These are phyloP conservation scores for Daldinia sp. DNA, from an alignment of 2,329 filamentous ascomycete species.

Conservation along the genomic window DNA sequence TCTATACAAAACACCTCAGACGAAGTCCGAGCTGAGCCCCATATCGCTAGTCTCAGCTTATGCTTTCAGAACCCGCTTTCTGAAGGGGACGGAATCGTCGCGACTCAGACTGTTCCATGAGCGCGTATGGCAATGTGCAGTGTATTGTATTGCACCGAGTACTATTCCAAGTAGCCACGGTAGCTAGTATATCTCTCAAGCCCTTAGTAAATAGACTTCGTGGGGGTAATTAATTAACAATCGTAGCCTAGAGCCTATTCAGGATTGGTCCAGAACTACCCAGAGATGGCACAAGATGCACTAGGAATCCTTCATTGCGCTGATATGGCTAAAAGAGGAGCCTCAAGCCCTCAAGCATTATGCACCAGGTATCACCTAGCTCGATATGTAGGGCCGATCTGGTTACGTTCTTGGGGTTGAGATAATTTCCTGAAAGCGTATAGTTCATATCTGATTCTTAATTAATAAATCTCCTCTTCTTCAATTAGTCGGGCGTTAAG, in stretches of 20 bases:
- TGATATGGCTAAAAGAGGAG: constrained; percentile 1
- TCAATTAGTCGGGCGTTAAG: background rate
- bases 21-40: background rate
- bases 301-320: constrained; percentile 8
- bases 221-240: constrained; percentile 18
- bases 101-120: constrained; percentile 16
- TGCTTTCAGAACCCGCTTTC: background rate
- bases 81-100: background rate
- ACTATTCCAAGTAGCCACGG: constrained; percentile 7
- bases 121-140: background rate
- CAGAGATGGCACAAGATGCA: constrained; percentile 6
- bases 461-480: background rate
- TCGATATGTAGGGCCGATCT: constrained; percentile 6
- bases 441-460: background rate
- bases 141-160: background rate
- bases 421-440: constrained; percentile 2
- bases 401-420: background rate
- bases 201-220: constrained; percentile 19
- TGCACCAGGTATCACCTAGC: background rate
- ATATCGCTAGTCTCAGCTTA: background rate
- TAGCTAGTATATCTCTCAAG: constrained; percentile 6
- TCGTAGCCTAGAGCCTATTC: background rate
- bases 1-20: background rate
- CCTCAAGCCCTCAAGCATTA: background rate
- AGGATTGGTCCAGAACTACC: constrained; percentile 21